These are phyloP conservation scores for Salix exigua DNA, from an alignment of 345 rosid genomes.

Conservation along the genomic window DNA sequence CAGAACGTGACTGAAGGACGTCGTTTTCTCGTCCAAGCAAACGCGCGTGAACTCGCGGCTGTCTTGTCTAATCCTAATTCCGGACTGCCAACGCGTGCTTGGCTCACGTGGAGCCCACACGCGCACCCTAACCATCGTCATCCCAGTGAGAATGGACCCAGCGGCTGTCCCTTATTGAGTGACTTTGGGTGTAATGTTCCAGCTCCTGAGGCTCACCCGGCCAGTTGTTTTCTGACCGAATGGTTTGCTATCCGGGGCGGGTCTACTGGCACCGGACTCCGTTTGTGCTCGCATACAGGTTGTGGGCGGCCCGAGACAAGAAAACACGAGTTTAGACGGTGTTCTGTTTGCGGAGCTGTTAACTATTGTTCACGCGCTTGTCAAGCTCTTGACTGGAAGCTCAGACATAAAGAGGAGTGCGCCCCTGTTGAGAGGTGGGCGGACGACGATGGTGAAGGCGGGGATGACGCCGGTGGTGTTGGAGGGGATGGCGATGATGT, in stretches of 20 bases:
- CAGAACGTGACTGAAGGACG: constrained; percentile 82
- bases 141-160: constrained; percentile 30
- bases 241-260: constrained; percentile 57
- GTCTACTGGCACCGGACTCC: constrained; percentile 46
- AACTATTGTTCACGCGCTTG: constrained; percentile 97
- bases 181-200: constrained; percentile 99
- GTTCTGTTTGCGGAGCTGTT: constrained; percentile 90
- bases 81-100: constrained; percentile 32
- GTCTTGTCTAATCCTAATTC: constrained; percentile 43
- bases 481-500: constrained; percentile 27
- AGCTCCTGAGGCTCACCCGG: constrained; percentile 80
- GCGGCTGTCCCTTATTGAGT: constrained; percentile 72
- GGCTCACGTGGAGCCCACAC: constrained; percentile 52
- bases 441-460: constrained; percentile 52
- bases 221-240: constrained; percentile 64
- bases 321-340: constrained; percentile 83
- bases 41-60: constrained; percentile 79
- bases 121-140: constrained; percentile 29
- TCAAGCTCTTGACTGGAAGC: constrained; percentile 95
- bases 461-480: constrained; percentile 11
- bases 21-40: constrained; percentile 88
- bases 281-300: constrained; percentile 74
- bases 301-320: constrained; percentile 95
- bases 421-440: constrained; percentile 62
- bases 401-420: constrained; percentile 77